Evolutionary conservation across 2,329 filamentous ascomycete genomes (phyloP).

Genomic region (Malbranchea zuffiana): DNA sequence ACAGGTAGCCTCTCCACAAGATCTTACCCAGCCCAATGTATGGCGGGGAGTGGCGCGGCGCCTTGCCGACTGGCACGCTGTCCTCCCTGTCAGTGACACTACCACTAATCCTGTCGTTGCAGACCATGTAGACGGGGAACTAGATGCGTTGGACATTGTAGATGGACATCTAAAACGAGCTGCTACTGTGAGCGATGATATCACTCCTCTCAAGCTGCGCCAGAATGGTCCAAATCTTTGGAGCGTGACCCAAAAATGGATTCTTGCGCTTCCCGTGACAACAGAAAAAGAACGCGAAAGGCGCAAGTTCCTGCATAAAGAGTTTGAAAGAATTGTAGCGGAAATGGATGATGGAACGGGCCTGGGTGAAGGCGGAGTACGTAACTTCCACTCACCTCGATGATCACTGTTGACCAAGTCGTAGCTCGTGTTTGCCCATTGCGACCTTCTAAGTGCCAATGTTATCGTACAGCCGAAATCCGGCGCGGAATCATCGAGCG

Average conservation of each 20-base stretch:
- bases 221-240: conserved; percentile 70
- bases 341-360: conserved; percentile 67
- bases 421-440: conserved; percentile 87
- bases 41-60: conserved; percentile 74
- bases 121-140: conserved; percentile 16
- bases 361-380: conserved; percentile 62
- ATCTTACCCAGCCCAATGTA: conserved; percentile 63
- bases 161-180: conserved; percentile 10
- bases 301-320: conserved; percentile 58
- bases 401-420: background rate
- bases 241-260: conserved; percentile 96
- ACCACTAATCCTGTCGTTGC: conserved; percentile 18
- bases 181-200: conserved; percentile 19
- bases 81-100: conserved; percentile 46
- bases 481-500: conserved; percentile 21
- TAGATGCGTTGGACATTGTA: conserved; percentile 45
- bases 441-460: conserved; percentile 91
- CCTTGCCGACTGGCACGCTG: conserved; percentile 87
- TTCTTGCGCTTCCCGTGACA: conserved; percentile 64
- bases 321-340: conserved; percentile 58
- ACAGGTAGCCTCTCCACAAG: conserved; percentile 64
- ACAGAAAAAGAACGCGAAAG: conserved; percentile 59
- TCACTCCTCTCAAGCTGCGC: conserved; percentile 44
- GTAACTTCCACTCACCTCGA: conserved; percentile 15
- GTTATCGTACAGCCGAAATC: conserved; percentile 62